phyloP scores from a whole-genome alignment of 805 yeast genomes.

The Candida stauntonica region DNA sequence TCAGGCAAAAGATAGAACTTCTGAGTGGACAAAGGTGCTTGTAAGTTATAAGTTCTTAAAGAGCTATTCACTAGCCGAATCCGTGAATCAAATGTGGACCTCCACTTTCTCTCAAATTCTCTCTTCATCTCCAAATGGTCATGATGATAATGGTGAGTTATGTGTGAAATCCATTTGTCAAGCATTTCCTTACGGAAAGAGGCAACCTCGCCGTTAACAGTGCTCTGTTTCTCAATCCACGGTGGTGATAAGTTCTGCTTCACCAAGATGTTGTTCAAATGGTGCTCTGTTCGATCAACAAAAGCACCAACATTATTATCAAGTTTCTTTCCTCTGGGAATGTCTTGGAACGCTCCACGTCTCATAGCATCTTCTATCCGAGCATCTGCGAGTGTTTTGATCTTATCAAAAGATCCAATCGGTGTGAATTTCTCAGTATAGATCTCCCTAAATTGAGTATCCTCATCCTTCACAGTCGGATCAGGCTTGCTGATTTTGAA shows the following conservation, averaged over 20 bases:
- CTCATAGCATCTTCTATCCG: conserved; percentile 69
- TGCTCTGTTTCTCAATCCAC: conserved; percentile 79
- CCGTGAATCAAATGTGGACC: conserved; percentile 26
- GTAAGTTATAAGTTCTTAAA: conserved; percentile 55
- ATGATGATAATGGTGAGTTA: conserved; percentile 8
- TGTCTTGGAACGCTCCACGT: conserved; percentile 62
- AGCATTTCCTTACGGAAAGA: conserved; percentile 44
- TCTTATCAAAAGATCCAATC: conserved; percentile 36
- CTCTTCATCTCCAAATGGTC: conserved; percentile 14
- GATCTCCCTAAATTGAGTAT: conserved; percentile 46
- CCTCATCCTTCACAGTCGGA: conserved; percentile 31
- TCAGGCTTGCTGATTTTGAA: conserved; percentile 40
- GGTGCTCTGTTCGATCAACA: conserved; percentile 67
- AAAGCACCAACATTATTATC: conserved; percentile 44
- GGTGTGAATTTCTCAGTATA: conserved; percentile 58
- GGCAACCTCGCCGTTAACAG: conserved; percentile 44
- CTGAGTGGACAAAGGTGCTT: conserved; percentile 59
- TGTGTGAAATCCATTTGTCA: conserved; percentile 33
- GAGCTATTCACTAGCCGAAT: conserved; percentile 42
- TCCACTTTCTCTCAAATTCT: conserved; percentile 17
- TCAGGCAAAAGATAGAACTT: conserved; percentile 45
- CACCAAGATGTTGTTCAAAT: conserved; percentile 69
- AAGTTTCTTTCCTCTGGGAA: conserved; percentile 63
- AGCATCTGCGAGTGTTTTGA: conserved; percentile 68
- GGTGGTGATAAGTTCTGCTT: conserved; percentile 82